Evolutionary conservation across 1,284 basidiomycete genomes (phyloP).

Genomic region (Trichosporon faecale): DNA sequence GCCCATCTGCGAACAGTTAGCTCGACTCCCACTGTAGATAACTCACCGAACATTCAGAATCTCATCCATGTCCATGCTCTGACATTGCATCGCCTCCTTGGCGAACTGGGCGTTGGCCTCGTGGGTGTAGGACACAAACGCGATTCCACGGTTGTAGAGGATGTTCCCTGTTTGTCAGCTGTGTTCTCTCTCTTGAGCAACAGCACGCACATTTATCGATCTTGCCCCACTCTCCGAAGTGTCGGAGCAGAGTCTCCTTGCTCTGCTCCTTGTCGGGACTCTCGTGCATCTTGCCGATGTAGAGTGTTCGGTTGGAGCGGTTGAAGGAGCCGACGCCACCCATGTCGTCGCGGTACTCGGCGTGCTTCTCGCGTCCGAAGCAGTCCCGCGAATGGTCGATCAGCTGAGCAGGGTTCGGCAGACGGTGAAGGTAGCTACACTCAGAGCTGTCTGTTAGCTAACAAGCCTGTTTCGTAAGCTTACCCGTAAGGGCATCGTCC

Average conservation of each 20-base stretch:
- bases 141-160: slow-evolving; percentile 88
- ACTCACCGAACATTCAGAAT: slow-evolving; percentile 84
- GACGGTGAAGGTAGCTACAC: slow-evolving; percentile 87
- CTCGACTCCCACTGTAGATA: background rate
- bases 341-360: slow-evolving; percentile 98
- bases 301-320: slow-evolving; percentile 88
- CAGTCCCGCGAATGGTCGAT: slow-evolving; percentile 93
- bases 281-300: slow-evolving; percentile 91
- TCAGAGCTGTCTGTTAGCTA: slow-evolving; percentile 61
- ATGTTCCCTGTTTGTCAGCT: slow-evolving; percentile 65
- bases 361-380: slow-evolving; percentile 94
- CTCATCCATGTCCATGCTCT: slow-evolving; percentile 95
- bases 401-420: slow-evolving; percentile 69
- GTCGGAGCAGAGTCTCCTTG: slow-evolving; percentile 80
- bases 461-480: slow-evolving; percentile 21
- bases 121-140: slow-evolving; percentile 90
- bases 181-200: too few relatives aligned
- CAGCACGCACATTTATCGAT: slow-evolving; percentile 76
- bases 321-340: slow-evolving; percentile 96
- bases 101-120: slow-evolving; percentile 92
- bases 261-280: slow-evolving; percentile 81
- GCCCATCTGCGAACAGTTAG: slow-evolving; percentile 63
- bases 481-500: slow-evolving; percentile 94
- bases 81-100: slow-evolving; percentile 98
- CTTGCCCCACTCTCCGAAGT: slow-evolving; percentile 97